Base-by-base conservation (phyloP, 2,329 filamentous ascomycete genomes). In the Penicillium sp. region DNA sequence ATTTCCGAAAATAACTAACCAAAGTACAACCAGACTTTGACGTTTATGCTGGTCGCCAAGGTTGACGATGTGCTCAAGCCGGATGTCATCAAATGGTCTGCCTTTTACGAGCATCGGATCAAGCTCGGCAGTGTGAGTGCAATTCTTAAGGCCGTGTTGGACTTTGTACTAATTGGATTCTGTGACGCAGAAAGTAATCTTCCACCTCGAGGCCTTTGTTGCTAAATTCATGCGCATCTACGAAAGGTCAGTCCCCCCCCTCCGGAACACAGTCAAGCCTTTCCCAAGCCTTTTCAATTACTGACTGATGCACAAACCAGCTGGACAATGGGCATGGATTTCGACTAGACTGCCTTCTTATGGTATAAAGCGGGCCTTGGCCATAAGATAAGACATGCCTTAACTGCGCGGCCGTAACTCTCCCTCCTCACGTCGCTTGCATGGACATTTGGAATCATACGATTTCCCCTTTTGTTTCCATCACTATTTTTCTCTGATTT, bases 191-290 rank as follows among this genome's bases (percentile, higher is more conserved):
- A 98, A 98, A 77, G 87, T 95, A 49, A 97, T 98, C 54, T 98
- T 98, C 71, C 94, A 98, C 65, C 75, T 98, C 4, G 94, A 98
- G 71, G 93, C 93, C 3, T 98, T 98, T 70, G 93, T 98, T 49
- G 91, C 91, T 49, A 97, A 96, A 74, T 95, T 97, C 67, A 97
- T 98, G 91, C 82, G 91, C 59, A 82, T 97, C 58, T 81, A 91
- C 54, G 93, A 98, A 75, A 91, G 90, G 83, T 94, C 83, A 55
- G 74, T 46, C 41, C 29, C 29, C 29, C 9, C 27, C 39, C 26
- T n/a, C 18, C 9, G 8, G n/a, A 8, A 28, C 24, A 18, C 18
- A 18, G 18, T 18, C 18, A 18, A 18, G 18, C 18, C 18, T 18
- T 18, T 18, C 18, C 18, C 18, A 18, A 18, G 18, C 18, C 18